Evolutionary conservation across 768 basidiomycete species (phyloP), one percentile per base, ranked within the genome.

Genomic region (Lactarius sanguifluus): DNA sequence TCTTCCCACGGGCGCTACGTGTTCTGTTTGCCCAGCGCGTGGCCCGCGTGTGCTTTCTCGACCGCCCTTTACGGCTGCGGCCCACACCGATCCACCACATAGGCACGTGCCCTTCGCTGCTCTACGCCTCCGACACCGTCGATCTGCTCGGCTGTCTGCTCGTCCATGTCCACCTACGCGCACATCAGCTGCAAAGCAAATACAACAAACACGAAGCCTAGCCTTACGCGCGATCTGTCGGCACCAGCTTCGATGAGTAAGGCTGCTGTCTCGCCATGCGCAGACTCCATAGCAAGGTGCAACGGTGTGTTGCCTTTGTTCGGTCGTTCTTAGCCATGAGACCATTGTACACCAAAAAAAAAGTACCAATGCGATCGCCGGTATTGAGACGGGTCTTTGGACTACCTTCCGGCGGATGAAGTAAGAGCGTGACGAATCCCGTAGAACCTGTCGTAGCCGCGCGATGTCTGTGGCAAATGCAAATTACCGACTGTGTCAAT

Each of bases 241-340:
- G 96, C 96, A 23, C 96, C 96, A 56, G 94, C 96, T 75, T 96
- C 93, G 66, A 99, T 96, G 59, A 99, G 82, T 59, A 91, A 76
- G 2, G 94, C 91, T 12, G 96, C 96, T 18, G 88, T 91, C 74
- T 94, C 89, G 16, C 92, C 96, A 74, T 98, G 92, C 20, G 89
- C 96, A 62, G 92, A 94, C 72, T 99, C 96, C 89, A 99, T 91
- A 20, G 96, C 96, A 38, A 99, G 85, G 81, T 99, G 97, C 43
- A 99, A 79, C 2, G 97, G 94, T 2, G 97, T 98, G 74, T 98
- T 97, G 59, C 96, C 96, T 92, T 60, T 25, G 32, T 92, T 58
- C 9, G 16, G 32, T 32, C 25, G 40, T 5, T 10, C 12, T 28
- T 10, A 66, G 38, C 38, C 55, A 41, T 23, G 30, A 73, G 61